A percentile compares a stretch with the other conserved stretches of the same genome.
phyloP scores from a whole-genome alignment of 768 basidiomycete genomes.

The Sarcomyxa edulis region DNA sequence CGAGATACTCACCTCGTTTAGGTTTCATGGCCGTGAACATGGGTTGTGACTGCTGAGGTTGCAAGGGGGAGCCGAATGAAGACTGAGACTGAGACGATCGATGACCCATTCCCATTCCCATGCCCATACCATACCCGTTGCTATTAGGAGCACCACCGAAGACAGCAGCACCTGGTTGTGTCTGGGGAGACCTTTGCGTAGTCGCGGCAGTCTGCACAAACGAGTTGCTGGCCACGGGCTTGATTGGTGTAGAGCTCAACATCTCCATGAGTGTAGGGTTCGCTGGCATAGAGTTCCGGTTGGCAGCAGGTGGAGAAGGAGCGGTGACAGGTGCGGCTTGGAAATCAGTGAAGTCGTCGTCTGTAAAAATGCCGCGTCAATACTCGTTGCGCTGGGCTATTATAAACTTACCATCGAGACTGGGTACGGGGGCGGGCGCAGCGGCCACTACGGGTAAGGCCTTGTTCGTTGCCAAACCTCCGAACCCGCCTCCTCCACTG shows the following conservation, averaged over 20 bases:
- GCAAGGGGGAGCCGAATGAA: constrained; percentile 25
- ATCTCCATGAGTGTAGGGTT: constrained; percentile 43
- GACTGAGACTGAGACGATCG: constrained; percentile 12
- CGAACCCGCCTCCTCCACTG: constrained; percentile 19
- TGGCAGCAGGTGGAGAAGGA: constrained; percentile 23
- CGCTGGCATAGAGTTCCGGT: constrained; percentile 21
- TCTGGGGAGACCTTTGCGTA: too few relatives aligned
- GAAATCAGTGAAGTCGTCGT: constrained; percentile 87
- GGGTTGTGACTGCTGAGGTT: constrained; percentile 31
- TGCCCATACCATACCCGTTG: constrained; percentile 12
- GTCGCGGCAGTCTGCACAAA: constrained; percentile 24
- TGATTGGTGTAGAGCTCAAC: constrained; percentile 30
- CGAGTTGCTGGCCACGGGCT: constrained; percentile 21
- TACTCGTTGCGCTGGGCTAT: neutral
- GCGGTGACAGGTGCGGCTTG: constrained; percentile 57
- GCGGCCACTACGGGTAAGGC: constrained; percentile 43
- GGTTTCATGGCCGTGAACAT: constrained; percentile 18
- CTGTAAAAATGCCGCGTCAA: constrained; percentile 22
- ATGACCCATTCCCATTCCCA: constrained; percentile 11
- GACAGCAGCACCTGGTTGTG: constrained; percentile 6
- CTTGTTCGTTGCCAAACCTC: constrained; percentile 41
- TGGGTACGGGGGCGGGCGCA: constrained; percentile 19
- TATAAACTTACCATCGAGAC: constrained; percentile 35
- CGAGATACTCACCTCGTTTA: too few relatives aligned
- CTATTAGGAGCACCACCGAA: constrained; percentile 6